Conservation (phyloP, 768 basidiomycete species). For the Termitomyces sp. region DNA sequence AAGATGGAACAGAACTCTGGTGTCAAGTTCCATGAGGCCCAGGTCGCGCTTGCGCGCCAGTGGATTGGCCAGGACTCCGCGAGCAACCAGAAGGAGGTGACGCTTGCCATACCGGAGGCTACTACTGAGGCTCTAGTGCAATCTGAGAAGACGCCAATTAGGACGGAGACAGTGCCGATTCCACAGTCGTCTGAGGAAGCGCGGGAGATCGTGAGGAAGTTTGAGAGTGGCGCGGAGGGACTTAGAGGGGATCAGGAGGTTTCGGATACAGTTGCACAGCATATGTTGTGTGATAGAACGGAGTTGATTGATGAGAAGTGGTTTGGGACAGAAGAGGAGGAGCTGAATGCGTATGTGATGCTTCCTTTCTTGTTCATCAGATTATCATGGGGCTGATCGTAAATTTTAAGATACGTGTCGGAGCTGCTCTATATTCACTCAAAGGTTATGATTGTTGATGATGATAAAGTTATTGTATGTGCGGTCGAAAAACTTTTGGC, state of each 20-base stretch:
- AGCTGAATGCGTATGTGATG: conserved; percentile 65
- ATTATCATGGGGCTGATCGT: conserved; percentile 8
- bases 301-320: conserved; percentile 73
- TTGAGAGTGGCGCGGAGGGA: conserved; percentile 58
- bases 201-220: conserved; percentile 28
- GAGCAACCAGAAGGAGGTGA: conserved; percentile 44
- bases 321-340: conserved; percentile 80
- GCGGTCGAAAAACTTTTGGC: neutral
- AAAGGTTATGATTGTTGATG: conserved; percentile 94
- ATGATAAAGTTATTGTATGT: conserved; percentile 81
- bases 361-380: conserved; percentile 1
- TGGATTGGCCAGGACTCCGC: conserved; percentile 56
- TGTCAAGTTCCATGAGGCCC: conserved; percentile 79
- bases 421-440: conserved; percentile 80
- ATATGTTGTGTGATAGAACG: conserved; percentile 62
- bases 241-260: conserved; percentile 60
- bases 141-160: conserved; percentile 43
- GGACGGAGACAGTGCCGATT: conserved; percentile 59
- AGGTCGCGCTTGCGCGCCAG: conserved; percentile 75
- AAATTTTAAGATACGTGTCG: conserved; percentile 59
- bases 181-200: conserved; percentile 64
- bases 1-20: conserved; percentile 71
- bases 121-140: conserved; percentile 42
- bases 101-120: conserved; percentile 51
- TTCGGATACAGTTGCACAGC: conserved; percentile 76